These are phyloP conservation scores for Beauveria varroae DNA, from an alignment of 2,329 filamentous ascomycete species.

Conservation along the genomic window DNA sequence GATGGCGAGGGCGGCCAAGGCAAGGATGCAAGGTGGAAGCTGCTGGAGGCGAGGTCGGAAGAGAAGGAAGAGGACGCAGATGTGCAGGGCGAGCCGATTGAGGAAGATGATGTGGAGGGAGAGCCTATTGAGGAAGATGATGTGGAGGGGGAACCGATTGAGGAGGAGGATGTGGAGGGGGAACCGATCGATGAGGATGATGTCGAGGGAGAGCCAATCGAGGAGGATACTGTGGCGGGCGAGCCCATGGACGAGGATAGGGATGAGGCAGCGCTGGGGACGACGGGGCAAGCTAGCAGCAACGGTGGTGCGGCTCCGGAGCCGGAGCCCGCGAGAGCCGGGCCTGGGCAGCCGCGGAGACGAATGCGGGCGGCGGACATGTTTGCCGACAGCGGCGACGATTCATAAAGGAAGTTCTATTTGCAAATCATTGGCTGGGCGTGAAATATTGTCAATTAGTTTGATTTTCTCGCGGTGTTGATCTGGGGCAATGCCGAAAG, in stretches of 20 bases:
- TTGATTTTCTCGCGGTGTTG: not conserved
- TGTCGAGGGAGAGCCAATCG: constrained; percentile 37
- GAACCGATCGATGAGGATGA: constrained; percentile 37
- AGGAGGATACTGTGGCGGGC: constrained; percentile 31
- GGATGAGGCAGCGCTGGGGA: constrained; percentile 23
- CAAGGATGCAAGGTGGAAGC: constrained; percentile 42
- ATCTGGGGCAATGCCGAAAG: not conserved
- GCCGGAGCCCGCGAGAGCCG: constrained; percentile 9
- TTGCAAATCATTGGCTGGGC: not conserved
- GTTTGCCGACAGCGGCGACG: constrained; percentile 70
- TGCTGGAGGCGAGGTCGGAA: constrained; percentile 32
- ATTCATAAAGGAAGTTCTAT: not conserved
- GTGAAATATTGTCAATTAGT: not conserved
- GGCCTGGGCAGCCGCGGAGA: constrained; percentile 37
- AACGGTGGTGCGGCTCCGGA: constrained; percentile 24
- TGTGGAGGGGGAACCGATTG: constrained; percentile 38
- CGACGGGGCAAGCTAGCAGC: constrained; percentile 18
- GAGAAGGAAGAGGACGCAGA: constrained; percentile 36
- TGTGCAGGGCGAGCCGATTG: constrained; percentile 39
- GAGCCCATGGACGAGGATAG: constrained; percentile 33
- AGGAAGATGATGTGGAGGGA: constrained; percentile 37
- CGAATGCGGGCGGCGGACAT: constrained; percentile 75
- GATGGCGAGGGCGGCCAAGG: constrained; percentile 17
- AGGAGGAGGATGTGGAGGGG: constrained; percentile 33
- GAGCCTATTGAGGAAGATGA: constrained; percentile 40